These are phyloP conservation scores for Penicillium subrubescens DNA, from an alignment of 495 filamentous ascomycete genomes.

Conservation along the genomic window DNA sequence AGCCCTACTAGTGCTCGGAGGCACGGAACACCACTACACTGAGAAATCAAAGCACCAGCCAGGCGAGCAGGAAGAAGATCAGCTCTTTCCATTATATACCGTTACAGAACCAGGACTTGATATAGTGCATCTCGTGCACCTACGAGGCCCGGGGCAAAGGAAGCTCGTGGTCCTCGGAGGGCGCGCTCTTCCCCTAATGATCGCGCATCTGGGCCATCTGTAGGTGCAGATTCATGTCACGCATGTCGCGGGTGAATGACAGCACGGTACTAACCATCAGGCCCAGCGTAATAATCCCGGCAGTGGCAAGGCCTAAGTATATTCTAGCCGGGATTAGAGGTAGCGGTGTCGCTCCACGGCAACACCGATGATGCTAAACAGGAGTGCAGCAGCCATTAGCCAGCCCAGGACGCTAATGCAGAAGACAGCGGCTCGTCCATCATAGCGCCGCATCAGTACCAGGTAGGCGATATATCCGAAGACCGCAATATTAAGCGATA, in stretches of 20 bases:
- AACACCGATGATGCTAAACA: neutral
- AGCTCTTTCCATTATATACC: neutral
- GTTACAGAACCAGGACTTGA: neutral
- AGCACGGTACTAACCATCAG: neutral
- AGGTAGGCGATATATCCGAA: neutral
- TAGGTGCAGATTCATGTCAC: neutral
- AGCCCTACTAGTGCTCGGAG: neutral
- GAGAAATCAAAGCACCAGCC: neutral
- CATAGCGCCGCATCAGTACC: neutral
- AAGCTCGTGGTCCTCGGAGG: neutral
- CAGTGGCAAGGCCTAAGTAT: neutral
- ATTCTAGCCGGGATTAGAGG: neutral
- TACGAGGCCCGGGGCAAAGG: neutral
- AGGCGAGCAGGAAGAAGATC: neutral
- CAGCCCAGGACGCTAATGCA: neutral
- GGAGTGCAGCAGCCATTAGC: neutral
- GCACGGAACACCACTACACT: neutral
- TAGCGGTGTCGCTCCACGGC: neutral
- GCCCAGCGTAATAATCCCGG: neutral
- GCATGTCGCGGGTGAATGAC: neutral
- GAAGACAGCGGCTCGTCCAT: neutral
- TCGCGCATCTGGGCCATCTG: neutral
- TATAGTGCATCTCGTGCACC: neutral
- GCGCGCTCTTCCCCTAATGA: neutral
- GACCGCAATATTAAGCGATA: neutral